Evolutionary conservation across 345 rosid species (phyloP).

Genomic region (Acer campestre): DNA sequence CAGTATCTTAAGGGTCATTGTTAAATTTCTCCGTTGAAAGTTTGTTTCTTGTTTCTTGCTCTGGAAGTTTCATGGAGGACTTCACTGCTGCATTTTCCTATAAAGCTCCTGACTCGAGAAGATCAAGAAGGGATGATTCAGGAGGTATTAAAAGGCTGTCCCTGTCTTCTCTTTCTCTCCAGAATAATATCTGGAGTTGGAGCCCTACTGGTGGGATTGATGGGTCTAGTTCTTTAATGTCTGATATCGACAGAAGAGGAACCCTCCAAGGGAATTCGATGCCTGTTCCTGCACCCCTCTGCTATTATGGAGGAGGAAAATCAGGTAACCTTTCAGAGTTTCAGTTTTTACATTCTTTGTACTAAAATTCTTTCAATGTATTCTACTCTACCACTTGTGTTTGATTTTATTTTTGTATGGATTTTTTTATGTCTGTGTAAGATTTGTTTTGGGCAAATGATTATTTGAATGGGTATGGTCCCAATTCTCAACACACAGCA

Average conservation of each 20-base stretch:
- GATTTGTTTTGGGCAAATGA: not conserved
- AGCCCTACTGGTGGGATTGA: no score
- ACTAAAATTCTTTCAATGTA: not conserved
- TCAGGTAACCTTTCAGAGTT: no score
- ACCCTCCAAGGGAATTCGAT: not conserved
- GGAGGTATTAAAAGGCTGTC: no score
- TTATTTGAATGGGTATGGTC: not conserved
- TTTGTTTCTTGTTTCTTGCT: conserved; percentile 1
- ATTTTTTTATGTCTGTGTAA: not conserved
- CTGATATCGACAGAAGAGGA: not conserved
- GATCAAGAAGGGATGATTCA: no score
- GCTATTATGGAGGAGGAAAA: no score
- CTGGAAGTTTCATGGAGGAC: not conserved
- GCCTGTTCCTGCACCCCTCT: not conserved
- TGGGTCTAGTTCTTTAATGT: not conserved
- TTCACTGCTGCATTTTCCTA: not conserved
- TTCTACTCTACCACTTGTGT: not conserved
- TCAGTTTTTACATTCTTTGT: no score
- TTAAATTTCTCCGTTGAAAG: not conserved
- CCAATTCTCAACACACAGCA: not conserved
- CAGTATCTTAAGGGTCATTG: not conserved
- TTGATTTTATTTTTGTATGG: not conserved
- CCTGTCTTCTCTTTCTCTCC: no score
- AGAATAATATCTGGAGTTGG: no score
- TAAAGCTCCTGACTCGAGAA: not conserved